These are phyloP conservation scores for Penicillium concentricum DNA, from an alignment of 2,329 filamentous ascomycete species.

Conservation along the genomic window DNA sequence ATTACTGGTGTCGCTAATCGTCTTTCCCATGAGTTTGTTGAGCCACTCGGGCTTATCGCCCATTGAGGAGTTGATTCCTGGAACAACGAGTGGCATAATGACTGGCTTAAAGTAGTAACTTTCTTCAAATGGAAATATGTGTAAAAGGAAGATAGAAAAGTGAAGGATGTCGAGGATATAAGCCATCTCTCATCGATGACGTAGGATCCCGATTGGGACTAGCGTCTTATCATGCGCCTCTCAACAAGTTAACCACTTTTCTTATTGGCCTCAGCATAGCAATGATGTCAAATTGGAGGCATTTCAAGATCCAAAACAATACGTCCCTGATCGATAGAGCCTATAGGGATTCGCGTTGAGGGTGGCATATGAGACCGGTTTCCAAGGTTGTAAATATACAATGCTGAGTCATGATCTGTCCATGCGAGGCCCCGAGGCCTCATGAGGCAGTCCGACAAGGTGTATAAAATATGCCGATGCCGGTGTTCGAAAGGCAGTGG, in stretches of 20 bases:
- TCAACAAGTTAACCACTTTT: neutral
- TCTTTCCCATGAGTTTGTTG: conserved; percentile 49
- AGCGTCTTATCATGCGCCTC: neutral
- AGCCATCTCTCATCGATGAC: conserved; percentile 1
- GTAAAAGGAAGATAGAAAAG: neutral
- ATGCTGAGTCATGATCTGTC: neutral
- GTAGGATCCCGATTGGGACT: neutral
- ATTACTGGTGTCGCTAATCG: conserved; percentile 41
- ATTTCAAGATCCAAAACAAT: neutral
- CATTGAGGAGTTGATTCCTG: conserved; percentile 39
- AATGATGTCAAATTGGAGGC: neutral
- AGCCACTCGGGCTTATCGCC: conserved; percentile 43
- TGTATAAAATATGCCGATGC: neutral
- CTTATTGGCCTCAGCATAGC: neutral
- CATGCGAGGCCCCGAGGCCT: neutral
- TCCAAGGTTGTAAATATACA: neutral
- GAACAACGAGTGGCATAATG: conserved; percentile 50
- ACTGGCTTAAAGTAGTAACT: neutral
- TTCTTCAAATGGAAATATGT: neutral
- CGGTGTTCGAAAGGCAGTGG: neutral
- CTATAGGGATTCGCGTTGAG: neutral
- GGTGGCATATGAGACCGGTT: too few species aligned
- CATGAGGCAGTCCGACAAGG: neutral
- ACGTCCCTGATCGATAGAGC: neutral
- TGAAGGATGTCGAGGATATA: neutral